Percentiles rank a stretch among this genome's conserved stretches.
phyloP scores from a whole-genome alignment of 805 yeast genomes.

The Ogataea parapolymorpha region DNA sequence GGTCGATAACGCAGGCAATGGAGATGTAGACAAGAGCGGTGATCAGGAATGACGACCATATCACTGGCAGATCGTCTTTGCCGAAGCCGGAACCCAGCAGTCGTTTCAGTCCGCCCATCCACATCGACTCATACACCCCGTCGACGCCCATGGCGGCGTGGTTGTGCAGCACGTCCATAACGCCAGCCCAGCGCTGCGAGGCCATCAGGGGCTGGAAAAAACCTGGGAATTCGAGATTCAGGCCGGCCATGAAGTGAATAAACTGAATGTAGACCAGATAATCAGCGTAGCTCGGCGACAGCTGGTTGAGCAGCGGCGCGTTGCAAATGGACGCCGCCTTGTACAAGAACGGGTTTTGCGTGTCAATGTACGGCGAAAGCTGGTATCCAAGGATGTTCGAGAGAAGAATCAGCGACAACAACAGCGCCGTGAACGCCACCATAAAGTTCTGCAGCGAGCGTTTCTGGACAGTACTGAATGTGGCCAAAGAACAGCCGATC shows the following conservation, averaged over 20 bases:
- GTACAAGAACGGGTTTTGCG: slow-evolving; percentile 49
- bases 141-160: slow-evolving; percentile 19
- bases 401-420: slow-evolving; percentile 38
- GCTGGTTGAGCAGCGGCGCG: slow-evolving; percentile 49
- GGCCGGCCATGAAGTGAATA: slow-evolving; percentile 53
- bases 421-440: slow-evolving; percentile 36
- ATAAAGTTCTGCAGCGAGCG: slow-evolving; percentile 38
- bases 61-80: slow-evolving; percentile 35
- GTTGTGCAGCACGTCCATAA: slow-evolving; percentile 33
- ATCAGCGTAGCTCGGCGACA: slow-evolving; percentile 51
- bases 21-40: slow-evolving; percentile 30
- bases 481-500: slow-evolving; percentile 46
- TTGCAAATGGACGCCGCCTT: slow-evolving; percentile 59
- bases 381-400: slow-evolving; percentile 36
- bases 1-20: slow-evolving; percentile 19
- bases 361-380: slow-evolving; percentile 57
- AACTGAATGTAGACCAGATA: slow-evolving; percentile 55
- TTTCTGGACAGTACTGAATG: slow-evolving; percentile 48
- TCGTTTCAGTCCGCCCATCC: slow-evolving; percentile 39
- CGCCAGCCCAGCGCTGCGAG: slow-evolving; percentile 51
- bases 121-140: slow-evolving; percentile 41
- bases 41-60: slow-evolving; percentile 33
- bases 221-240: slow-evolving; percentile 58
- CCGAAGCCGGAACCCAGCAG: slow-evolving; percentile 25
- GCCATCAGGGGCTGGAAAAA: slow-evolving; percentile 55